These are phyloP conservation scores for barrel medic (Medicago truncatula) DNA, from an alignment of 306 rosid species.

Conservation along the genomic window MtrunA17r5.0-ANR NC_053048.1:46312501-46313000, in stretches of 20 bases:
- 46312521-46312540: background rate
- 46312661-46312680: constrained; percentile 56
- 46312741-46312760: background rate
- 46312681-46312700: constrained; percentile 64
- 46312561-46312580: constrained; percentile 23
- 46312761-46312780: too few species aligned
- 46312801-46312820: too few species aligned
- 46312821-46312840: too few species aligned
- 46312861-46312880: too few species aligned
- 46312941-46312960: background rate
- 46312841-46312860: too few species aligned
- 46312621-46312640: constrained; percentile 52
- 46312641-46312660: constrained; percentile 87
- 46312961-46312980: too few species aligned
- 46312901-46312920: constrained; percentile 1
- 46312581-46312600: constrained; percentile 49
- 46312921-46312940: constrained; percentile 42
- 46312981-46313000: too few species aligned
- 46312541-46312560: background rate
- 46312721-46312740: constrained; percentile 32
- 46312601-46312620: constrained; percentile 49
- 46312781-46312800: too few species aligned
- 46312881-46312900: too few species aligned
- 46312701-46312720: constrained; percentile 35
- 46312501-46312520: background rate